A percentile compares a stretch with the other conserved stretches of the same genome.
Evolutionary conservation across 805 yeast genomes (phyloP).

Genomic region (Alloascoidea hylecoeti): DNA sequence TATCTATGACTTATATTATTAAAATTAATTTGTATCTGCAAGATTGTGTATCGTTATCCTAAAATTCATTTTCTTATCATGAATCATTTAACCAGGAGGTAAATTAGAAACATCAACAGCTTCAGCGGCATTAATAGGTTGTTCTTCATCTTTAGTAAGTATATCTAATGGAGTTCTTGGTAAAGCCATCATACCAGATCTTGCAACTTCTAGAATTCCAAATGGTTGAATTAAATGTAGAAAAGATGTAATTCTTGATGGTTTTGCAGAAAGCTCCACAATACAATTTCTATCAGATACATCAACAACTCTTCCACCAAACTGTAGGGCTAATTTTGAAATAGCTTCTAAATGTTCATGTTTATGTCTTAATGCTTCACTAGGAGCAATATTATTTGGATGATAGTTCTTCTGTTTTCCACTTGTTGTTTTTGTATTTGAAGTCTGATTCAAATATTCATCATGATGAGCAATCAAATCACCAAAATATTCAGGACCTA

Average conservation of each 20-base stretch:
- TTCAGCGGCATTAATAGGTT: slow-evolving; percentile 39
- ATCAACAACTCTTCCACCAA: slow-evolving; percentile 89
- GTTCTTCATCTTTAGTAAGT: slow-evolving; percentile 22
- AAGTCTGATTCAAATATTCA: slow-evolving; percentile 16
- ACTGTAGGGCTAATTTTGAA: slow-evolving; percentile 64
- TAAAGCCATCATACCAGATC: slow-evolving; percentile 98
- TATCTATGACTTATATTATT: too few species aligned
- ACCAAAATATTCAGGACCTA: slow-evolving; percentile 98
- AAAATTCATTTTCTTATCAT: too few species aligned
- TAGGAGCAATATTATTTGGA: slow-evolving; percentile 79
- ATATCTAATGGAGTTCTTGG: slow-evolving; percentile 83
- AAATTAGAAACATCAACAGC: slow-evolving; percentile 64
- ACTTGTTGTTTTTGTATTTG: slow-evolving; percentile 15
- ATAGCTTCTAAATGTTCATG: slow-evolving; percentile 80
- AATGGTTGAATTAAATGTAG: slow-evolving; percentile 87
- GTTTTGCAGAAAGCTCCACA: slow-evolving; percentile 90
- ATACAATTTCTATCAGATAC: slow-evolving; percentile 88
- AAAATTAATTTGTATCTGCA: too few species aligned
- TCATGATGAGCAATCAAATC: slow-evolving; percentile 82
- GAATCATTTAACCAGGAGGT: slow-evolving; percentile 94
- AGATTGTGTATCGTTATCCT: too few species aligned
- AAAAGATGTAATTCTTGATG: slow-evolving; percentile 76
- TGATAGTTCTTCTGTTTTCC: slow-evolving; percentile 33
- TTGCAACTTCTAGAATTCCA: slow-evolving; percentile 90
- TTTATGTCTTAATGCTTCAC: slow-evolving; percentile 90